A percentile compares a stretch with the other conserved stretches of the same genome.
Conservation (phyloP, 352 stramenopile species). For the Globisporangium ultimum region DNA sequence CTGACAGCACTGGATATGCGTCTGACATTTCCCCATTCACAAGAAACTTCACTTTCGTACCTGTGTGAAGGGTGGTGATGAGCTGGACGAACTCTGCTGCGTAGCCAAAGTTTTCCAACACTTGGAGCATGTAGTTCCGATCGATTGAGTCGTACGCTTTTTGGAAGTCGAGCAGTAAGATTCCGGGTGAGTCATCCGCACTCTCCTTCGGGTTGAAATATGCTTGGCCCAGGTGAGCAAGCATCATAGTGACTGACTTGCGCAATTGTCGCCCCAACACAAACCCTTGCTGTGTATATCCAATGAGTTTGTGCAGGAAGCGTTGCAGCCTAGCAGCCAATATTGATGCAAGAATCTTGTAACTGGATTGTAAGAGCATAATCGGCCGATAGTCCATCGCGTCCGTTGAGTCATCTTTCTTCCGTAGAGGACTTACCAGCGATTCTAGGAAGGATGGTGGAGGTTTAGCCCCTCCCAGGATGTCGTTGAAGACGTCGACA, state of each 20-base stretch:
- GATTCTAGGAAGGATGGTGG: too few relatives aligned
- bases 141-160: conserved; percentile 21
- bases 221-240: conserved; percentile 1
- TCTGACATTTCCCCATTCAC: conserved; percentile 14
- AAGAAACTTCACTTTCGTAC: conserved; percentile 8
- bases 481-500: not conserved
- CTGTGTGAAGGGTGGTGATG: conserved; percentile 4
- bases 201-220: not conserved
- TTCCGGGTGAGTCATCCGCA: not conserved
- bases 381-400: conserved; percentile 22
- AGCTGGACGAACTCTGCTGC: conserved; percentile 1
- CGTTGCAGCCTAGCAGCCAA: conserved; percentile 8
- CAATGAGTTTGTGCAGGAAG: conserved; percentile 5
- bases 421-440: conserved; percentile 22
- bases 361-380: conserved; percentile 18
- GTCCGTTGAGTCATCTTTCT: conserved; percentile 15
- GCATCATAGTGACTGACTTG: not conserved
- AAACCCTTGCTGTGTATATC: conserved; percentile 21
- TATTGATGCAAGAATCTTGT: conserved; percentile 24
- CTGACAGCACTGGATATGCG: not conserved
- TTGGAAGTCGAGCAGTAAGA: conserved; percentile 15
- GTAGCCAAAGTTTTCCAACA: conserved; percentile 22
- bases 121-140: conserved; percentile 11
- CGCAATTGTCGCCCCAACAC: conserved; percentile 7
- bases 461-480: not conserved